Conservation (phyloP, 1,284 basidiomycete species). For the Boletus sp. region DNA sequence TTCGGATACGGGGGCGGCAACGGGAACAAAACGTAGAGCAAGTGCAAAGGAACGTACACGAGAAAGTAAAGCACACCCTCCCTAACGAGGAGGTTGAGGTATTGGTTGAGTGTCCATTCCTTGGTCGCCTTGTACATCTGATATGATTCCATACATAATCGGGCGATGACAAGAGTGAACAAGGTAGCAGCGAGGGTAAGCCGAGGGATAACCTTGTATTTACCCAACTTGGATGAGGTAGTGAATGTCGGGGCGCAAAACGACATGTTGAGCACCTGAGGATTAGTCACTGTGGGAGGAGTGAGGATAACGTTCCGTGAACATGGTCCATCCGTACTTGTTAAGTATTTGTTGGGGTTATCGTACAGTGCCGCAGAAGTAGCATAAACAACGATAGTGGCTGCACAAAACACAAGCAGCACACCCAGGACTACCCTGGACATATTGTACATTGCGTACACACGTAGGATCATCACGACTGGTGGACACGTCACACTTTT, state of each 20-base stretch:
- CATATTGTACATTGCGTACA: conserved; percentile 25
- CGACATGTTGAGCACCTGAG: conserved; percentile 16
- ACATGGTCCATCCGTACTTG: conserved; percentile 7
- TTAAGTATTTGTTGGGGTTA: conserved; percentile 13
- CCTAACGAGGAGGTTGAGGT: conserved; percentile 12
- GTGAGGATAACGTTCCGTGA: not conserved
- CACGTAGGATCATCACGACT: conserved; percentile 28
- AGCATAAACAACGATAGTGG: conserved; percentile 9
- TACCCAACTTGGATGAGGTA: conserved; percentile 4
- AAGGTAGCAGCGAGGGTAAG: conserved; percentile 20
- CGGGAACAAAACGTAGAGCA: not conserved
- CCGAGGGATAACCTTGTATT: conserved; percentile 16
- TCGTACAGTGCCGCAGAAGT: conserved; percentile 4
- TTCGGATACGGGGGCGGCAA: not conserved
- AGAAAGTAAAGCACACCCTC: conserved; percentile 9
- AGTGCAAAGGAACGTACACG: conserved; percentile 13
- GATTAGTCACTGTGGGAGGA: conserved; percentile 10
- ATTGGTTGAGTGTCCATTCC: conserved; percentile 18
- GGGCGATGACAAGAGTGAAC: conserved; percentile 12
- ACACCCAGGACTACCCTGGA: conserved; percentile 16
- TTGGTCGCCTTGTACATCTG: conserved; percentile 12
- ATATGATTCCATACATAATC: conserved; percentile 11
- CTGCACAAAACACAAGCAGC: conserved; percentile 16
- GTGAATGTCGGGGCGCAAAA: conserved; percentile 13
- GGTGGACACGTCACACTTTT: not conserved